phyloP scores from a whole-genome alignment of 1,284 basidiomycete species.

The Prillingera fragicola region DNA sequence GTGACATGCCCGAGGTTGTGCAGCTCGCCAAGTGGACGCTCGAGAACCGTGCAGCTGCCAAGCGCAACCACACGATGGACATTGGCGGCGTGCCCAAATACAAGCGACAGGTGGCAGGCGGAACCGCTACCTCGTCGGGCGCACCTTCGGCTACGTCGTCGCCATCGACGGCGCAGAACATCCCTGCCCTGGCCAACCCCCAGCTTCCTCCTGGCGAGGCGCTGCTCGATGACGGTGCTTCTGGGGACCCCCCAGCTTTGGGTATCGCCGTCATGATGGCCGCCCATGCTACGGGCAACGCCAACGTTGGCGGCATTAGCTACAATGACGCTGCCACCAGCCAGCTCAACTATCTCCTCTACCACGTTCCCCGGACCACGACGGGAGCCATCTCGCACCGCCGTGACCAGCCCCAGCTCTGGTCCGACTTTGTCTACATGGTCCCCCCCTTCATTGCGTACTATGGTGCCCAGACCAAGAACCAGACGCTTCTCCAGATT shows the following conservation, averaged over 20 bases:
- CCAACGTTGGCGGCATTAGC: conserved; percentile 48
- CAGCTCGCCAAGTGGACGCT: neutral
- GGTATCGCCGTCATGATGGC: conserved; percentile 74
- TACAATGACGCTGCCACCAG: conserved; percentile 64
- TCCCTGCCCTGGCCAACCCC: conserved; percentile 6
- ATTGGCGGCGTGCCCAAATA: too few species aligned
- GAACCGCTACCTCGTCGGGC: neutral
- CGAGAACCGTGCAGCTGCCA: too few species aligned
- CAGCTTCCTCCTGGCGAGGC: conserved; percentile 11
- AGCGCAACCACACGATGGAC: too few species aligned
- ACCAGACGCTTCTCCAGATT: conserved; percentile 61
- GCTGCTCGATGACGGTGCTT: conserved; percentile 55
- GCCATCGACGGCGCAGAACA: neutral
- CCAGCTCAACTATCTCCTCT: conserved; percentile 66
- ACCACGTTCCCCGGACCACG: conserved; percentile 58
- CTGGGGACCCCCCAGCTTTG: conserved; percentile 74
- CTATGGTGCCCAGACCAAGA: conserved; percentile 67
- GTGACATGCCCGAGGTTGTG: neutral
- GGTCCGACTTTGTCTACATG: conserved; percentile 61
- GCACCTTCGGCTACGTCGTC: neutral
- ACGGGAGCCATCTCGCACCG: conserved; percentile 77
- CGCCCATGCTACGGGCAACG: conserved; percentile 28
- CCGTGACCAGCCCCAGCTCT: conserved; percentile 41
- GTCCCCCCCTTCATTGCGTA: conserved; percentile 82
- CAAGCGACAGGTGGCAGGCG: conserved; percentile 8